A percentile compares a stretch with the other conserved stretches of the same genome.
phyloP scores from a whole-genome alignment of 2,329 filamentous ascomycete genomes.

The Cladophialophora bantiana region DNA sequence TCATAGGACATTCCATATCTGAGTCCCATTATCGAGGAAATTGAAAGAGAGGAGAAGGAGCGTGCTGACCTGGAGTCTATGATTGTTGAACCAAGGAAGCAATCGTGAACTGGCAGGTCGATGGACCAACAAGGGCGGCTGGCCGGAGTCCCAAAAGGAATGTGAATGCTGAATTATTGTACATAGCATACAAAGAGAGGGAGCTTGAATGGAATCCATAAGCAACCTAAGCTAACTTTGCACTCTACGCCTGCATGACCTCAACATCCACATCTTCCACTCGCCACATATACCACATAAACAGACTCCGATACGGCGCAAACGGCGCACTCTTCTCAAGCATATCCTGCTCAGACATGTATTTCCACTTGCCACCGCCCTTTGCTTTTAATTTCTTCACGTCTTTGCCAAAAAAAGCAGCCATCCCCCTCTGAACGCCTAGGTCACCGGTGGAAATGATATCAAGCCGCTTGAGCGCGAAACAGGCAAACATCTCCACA shows the following conservation, averaged over 20 bases:
- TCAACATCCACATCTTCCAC: slow-evolving; percentile 74
- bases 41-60: slow-evolving; percentile 72
- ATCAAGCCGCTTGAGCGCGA: slow-evolving; percentile 92
- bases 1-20: slow-evolving; percentile 71
- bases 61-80: slow-evolving; percentile 72
- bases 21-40: slow-evolving; percentile 70
- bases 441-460: slow-evolving; percentile 92
- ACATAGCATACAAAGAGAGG: slow-evolving; percentile 23
- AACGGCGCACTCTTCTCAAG: slow-evolving; percentile 79
- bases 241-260: slow-evolving; percentile 28
- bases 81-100: slow-evolving; percentile 52
- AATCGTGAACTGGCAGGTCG: neutral
- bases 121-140: neutral
- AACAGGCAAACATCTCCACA: slow-evolving; percentile 97
- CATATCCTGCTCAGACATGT: slow-evolving; percentile 96
- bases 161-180: slow-evolving; percentile 25
- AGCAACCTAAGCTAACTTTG: neutral
- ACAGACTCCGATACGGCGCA: slow-evolving; percentile 84
- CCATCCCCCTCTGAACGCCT: slow-evolving; percentile 93
- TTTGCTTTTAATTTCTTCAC: slow-evolving; percentile 81
- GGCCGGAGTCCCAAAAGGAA: neutral
- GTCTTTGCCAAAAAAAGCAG: slow-evolving; percentile 81
- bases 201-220: slow-evolving; percentile 2
- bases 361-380: slow-evolving; percentile 92
- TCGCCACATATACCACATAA: slow-evolving; percentile 99